A percentile compares a stretch with the other conserved stretches of the same genome.
phyloP scores from a whole-genome alignment of 2,329 filamentous ascomycete species.

The Penicillium sp. region DNA sequence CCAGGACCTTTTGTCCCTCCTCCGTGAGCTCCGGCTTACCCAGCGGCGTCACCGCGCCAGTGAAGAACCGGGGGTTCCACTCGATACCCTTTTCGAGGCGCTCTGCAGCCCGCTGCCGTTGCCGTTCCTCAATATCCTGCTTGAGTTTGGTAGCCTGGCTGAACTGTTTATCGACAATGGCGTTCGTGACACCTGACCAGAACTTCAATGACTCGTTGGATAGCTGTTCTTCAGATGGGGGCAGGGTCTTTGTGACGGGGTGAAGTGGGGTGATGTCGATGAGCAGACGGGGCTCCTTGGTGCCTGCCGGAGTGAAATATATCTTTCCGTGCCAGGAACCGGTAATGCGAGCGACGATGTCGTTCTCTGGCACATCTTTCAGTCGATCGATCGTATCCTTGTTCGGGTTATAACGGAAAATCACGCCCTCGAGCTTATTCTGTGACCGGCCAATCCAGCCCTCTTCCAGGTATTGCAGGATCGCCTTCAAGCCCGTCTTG shows the following conservation, averaged over 20 bases:
- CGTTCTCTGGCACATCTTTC: conserved; percentile 80
- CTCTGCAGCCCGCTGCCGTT: conserved; percentile 79
- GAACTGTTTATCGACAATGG: conserved; percentile 80
- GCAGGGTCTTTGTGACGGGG: conserved; percentile 74
- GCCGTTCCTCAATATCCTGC: conserved; percentile 84
- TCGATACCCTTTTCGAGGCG: conserved; percentile 66
- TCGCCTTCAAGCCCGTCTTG: conserved; percentile 86
- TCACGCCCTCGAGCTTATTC: conserved; percentile 84
- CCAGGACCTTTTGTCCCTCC: conserved; percentile 58
- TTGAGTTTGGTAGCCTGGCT: conserved; percentile 81
- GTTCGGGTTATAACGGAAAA: conserved; percentile 85
- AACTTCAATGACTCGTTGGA: conserved; percentile 85
- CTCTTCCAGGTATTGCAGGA: conserved; percentile 89
- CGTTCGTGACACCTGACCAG: conserved; percentile 83
- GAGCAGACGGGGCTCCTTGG: conserved; percentile 62
- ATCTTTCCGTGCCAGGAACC: conserved; percentile 80
- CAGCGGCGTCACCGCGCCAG: conserved; percentile 55
- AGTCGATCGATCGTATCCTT: conserved; percentile 77
- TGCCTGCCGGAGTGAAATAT: conserved; percentile 54
- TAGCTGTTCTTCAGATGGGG: conserved; percentile 73
- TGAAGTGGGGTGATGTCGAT: conserved; percentile 83
- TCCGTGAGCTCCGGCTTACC: conserved; percentile 62
- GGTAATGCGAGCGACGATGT: conserved; percentile 76
- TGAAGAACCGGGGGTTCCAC: conserved; percentile 90
- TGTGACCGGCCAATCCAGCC: conserved; percentile 90